Percentiles rank a stretch among this genome's conserved stretches.
These are phyloP conservation scores for Rhizopus delemar DNA, from an alignment of 371 early-diverging fungal genomes.

Conservation along the genomic window DNA sequence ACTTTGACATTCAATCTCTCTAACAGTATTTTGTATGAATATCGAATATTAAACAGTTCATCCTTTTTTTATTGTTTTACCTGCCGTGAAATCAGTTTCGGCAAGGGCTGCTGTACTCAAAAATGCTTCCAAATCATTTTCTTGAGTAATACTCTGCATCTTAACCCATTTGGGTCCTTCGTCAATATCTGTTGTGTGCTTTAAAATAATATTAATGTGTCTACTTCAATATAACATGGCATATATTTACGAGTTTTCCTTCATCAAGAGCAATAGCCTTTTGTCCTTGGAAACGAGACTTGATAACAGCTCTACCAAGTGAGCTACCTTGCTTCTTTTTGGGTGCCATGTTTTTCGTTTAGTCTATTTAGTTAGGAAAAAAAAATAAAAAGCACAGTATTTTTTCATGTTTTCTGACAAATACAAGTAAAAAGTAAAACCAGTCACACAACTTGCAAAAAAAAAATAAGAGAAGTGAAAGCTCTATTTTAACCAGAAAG, in stretches of 20 bases:
- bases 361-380: background rate
- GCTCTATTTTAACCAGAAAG: too few species aligned
- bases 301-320: conserved; percentile 92
- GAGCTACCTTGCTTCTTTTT: conserved; percentile 43
- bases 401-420: too few species aligned
- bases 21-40: conserved; percentile 14
- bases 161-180: conserved; percentile 84
- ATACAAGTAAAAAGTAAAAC: too few species aligned
- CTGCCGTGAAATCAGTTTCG: conserved; percentile 95
- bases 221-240: too few species aligned
- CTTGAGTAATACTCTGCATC: conserved; percentile 94
- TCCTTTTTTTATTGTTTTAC: conserved; percentile 34
- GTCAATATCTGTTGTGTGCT: conserved; percentile 89
- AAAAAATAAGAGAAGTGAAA: too few species aligned
- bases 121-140: conserved; percentile 95
- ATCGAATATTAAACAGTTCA: background rate
- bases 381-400: background rate
- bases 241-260: conserved; percentile 58
- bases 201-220: background rate
- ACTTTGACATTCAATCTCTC: conserved; percentile 88
- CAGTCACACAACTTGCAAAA: too few species aligned
- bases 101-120: conserved; percentile 93
- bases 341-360: conserved; percentile 25
- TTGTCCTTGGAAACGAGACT: conserved; percentile 86
- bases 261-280: conserved; percentile 69